Percentiles rank a stretch among this genome's conserved stretches.
Evolutionary conservation across 805 yeast species (phyloP).

Genomic region (Dipodascopsis uninucleata): DNA sequence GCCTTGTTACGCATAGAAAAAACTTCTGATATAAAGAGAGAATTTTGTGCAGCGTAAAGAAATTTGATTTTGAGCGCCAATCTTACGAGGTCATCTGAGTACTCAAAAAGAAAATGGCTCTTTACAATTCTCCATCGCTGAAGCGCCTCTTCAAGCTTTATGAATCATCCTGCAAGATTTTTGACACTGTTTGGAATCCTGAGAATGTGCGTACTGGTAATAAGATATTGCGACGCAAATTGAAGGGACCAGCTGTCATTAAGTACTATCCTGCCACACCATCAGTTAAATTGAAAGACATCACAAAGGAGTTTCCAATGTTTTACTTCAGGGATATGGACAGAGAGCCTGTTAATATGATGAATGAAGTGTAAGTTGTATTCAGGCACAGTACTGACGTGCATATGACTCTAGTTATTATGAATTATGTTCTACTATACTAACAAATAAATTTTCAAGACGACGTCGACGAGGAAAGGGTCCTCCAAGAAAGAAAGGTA

Average conservation of each 20-base stretch:
- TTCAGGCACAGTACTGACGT: not conserved
- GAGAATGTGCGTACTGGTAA: constrained; percentile 63
- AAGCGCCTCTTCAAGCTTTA: constrained; percentile 54
- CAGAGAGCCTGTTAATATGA: constrained; percentile 61
- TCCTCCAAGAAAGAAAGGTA: constrained; percentile 29
- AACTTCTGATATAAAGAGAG: too few species aligned
- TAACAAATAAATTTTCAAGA: constrained; percentile 3
- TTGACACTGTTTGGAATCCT: constrained; percentile 71
- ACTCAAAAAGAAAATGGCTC: too few species aligned
- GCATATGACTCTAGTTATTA: constrained; percentile 1
- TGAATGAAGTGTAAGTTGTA: constrained; percentile 43
- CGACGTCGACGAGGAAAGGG: constrained; percentile 31
- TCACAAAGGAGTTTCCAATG: constrained; percentile 51
- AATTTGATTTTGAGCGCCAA: too few species aligned
- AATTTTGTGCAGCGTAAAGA: too few species aligned
- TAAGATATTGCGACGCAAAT: constrained; percentile 60
- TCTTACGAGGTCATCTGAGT: too few species aligned
- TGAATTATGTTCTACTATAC: too few species aligned
- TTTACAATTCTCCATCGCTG: too few species aligned
- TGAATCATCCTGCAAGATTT: constrained; percentile 60
- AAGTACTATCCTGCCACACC: constrained; percentile 73
- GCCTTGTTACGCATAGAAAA: too few species aligned
- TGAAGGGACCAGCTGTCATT: constrained; percentile 68
- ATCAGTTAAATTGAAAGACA: constrained; percentile 50
- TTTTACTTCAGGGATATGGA: constrained; percentile 58